These are phyloP conservation scores for Lentinus tigrinus DNA, from an alignment of 768 basidiomycete species.

Conservation along the genomic window DNA sequence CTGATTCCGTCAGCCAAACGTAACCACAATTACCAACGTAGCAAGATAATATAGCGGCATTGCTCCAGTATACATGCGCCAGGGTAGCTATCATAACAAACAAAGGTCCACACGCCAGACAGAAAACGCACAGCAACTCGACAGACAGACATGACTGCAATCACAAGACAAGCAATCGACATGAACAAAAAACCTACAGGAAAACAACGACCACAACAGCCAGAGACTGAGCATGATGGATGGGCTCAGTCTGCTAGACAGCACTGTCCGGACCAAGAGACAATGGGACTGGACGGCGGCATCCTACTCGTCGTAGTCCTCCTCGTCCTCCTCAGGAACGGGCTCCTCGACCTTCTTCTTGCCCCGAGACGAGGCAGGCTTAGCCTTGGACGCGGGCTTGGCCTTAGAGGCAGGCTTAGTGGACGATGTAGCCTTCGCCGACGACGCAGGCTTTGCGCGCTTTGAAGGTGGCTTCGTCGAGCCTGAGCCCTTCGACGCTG, in stretches of 20 bases:
- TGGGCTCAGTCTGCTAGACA: neutral
- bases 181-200: too few relatives aligned
- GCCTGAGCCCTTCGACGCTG: slow-evolving; percentile 16
- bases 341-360: slow-evolving; percentile 22
- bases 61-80: slow-evolving; percentile 11
- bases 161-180: too few relatives aligned
- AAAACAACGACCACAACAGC: too few relatives aligned
- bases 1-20: too few relatives aligned
- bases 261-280: slow-evolving; percentile 6
- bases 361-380: slow-evolving; percentile 22
- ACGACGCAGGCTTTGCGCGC: slow-evolving; percentile 22
- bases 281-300: neutral
- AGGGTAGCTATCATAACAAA: slow-evolving; percentile 6
- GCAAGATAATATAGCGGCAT: slow-evolving; percentile 7
- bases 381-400: slow-evolving; percentile 21
- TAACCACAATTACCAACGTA: too few relatives aligned
- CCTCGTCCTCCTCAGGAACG: slow-evolving; percentile 20
- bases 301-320: slow-evolving; percentile 11
- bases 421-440: slow-evolving; percentile 13
- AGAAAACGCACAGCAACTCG: too few relatives aligned
- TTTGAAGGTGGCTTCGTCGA: slow-evolving; percentile 22
- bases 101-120: neutral
- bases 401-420: slow-evolving; percentile 5
- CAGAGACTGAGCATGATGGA: too few relatives aligned
- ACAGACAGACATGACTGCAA: too few relatives aligned